Percentiles rank a stretch among this genome's conserved stretches.
Conservation (phyloP, 768 basidiomycete species). For the Termitomyces sp. region DNA sequence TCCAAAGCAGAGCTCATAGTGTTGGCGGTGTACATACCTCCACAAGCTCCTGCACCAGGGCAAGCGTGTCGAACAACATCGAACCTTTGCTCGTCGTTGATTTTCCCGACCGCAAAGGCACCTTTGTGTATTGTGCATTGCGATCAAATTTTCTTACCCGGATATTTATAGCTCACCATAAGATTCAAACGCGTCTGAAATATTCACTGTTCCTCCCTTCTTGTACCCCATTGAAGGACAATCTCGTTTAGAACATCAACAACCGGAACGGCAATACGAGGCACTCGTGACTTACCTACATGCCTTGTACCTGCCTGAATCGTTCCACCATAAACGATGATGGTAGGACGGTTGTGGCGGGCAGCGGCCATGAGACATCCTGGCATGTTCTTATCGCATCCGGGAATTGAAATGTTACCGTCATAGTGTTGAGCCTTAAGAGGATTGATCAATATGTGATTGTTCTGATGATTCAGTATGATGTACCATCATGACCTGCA, state of each 20-base stretch:
- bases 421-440: conserved; percentile 81
- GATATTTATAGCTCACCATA: conserved; percentile 44
- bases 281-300: conserved; percentile 35
- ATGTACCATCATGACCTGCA: conserved; percentile 52
- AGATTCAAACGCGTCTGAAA: conserved; percentile 81
- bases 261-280: conserved; percentile 16
- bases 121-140: conserved; percentile 33
- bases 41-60: conserved; percentile 80
- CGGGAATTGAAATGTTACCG: conserved; percentile 80
- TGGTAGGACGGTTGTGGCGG: conserved; percentile 82
- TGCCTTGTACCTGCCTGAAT: conserved; percentile 74
- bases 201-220: conserved; percentile 80
- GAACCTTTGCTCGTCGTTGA: conserved; percentile 73
- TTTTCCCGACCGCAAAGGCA: conserved; percentile 70
- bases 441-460: background rate
- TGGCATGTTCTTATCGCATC: conserved; percentile 93
- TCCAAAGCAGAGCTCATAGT: conserved; percentile 86
- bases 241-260: conserved; percentile 30
- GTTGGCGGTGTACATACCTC: conserved; percentile 89
- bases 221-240: conserved; percentile 74
- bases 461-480: background rate
- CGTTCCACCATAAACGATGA: conserved; percentile 85
- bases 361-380: conserved; percentile 83
- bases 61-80: conserved; percentile 86
- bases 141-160: background rate